These are phyloP conservation scores for Suillus plorans DNA, from an alignment of 768 basidiomycete genomes.

Conservation along the genomic window DNA sequence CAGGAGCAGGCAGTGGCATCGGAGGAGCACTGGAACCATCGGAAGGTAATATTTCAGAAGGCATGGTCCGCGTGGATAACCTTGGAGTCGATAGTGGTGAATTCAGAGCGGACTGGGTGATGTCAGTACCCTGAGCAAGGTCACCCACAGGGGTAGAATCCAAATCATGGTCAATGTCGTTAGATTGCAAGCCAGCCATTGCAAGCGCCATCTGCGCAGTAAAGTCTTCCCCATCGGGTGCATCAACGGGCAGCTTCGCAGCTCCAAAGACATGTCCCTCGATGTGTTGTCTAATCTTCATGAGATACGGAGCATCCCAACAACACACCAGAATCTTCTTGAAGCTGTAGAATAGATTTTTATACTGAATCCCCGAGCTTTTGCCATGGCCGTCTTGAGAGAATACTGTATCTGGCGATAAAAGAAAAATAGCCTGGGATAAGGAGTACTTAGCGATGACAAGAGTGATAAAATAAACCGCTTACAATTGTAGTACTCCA, in stretches of 20 bases:
- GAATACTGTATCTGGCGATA: not conserved
- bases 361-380: not conserved
- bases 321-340: not conserved
- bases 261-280: not conserved
- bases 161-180: no score
- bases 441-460: no score
- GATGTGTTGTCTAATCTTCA: not conserved
- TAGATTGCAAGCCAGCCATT: slow-evolving; percentile 1
- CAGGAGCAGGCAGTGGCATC: no score
- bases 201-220: not conserved
- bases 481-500: not conserved
- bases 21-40: no score
- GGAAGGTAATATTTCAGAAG: no score
- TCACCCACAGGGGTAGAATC: no score
- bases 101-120: no score
- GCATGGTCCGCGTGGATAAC: no score
- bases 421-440: slow-evolving; percentile 1
- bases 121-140: no score
- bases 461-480: not conserved
- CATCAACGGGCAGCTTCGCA: not conserved
- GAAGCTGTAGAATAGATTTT: not conserved
- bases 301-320: not conserved
- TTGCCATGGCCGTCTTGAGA: slow-evolving; percentile 1
- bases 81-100: no score
- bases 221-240: not conserved